Conservation (phyloP, 805 yeast genomes). For the Barnettozyma pratensis region DNA sequence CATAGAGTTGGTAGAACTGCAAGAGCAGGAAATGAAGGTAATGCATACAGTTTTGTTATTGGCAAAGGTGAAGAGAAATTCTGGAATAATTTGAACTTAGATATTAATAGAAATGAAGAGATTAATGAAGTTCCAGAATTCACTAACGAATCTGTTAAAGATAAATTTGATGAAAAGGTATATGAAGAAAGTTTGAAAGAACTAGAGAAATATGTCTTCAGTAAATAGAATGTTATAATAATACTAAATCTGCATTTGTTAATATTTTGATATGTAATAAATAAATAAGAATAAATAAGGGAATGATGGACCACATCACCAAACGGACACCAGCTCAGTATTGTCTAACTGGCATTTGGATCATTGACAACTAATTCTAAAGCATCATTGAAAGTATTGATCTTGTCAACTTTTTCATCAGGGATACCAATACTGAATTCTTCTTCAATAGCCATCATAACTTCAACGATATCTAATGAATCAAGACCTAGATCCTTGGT, state of each 20-base stretch:
- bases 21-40: constrained; percentile 78
- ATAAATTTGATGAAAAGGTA: constrained; percentile 19
- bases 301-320: neutral
- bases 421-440: constrained; percentile 64
- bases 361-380: constrained; percentile 56
- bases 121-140: constrained; percentile 30
- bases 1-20: constrained; percentile 98
- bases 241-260: no score
- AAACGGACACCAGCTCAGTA: neutral
- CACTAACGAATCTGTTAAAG: constrained; percentile 4
- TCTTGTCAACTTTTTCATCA: constrained; percentile 79
- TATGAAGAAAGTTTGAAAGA: constrained; percentile 42
- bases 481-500: constrained; percentile 64
- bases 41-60: constrained; percentile 65
- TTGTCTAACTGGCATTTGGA: constrained; percentile 17
- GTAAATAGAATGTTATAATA: constrained; percentile 5
- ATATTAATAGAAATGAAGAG: constrained; percentile 45
- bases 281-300: constrained; percentile 4
- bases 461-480: constrained; percentile 68
- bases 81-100: constrained; percentile 50
- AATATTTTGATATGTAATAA: constrained; percentile 2
- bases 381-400: constrained; percentile 84
- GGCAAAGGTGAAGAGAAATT: constrained; percentile 72
- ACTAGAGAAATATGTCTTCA: constrained; percentile 38
- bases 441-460: constrained; percentile 68